Percentiles rank a stretch among this genome's conserved stretches.
These are phyloP conservation scores for Geotrichum aggregatum DNA, from an alignment of 1,139 yeast genomes.

Conservation along the genomic window DNA sequence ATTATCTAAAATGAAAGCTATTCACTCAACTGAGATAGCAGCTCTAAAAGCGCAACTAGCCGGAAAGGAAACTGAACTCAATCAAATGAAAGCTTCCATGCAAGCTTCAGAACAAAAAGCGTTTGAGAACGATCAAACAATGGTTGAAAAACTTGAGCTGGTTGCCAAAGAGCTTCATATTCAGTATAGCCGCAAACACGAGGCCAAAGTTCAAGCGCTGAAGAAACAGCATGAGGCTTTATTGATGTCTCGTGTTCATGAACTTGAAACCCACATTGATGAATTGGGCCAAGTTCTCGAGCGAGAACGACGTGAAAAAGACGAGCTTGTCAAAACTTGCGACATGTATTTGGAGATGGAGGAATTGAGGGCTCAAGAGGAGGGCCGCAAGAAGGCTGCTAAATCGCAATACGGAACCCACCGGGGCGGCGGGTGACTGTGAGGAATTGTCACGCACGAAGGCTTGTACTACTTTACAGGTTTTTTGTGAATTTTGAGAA, in stretches of 20 bases:
- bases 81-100: constrained; percentile 25
- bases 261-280: constrained; percentile 40
- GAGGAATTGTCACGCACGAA: background rate
- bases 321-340: constrained; percentile 51
- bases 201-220: constrained; percentile 54
- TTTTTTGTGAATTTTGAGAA: too few relatives aligned
- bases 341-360: constrained; percentile 41
- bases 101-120: constrained; percentile 25
- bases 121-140: constrained; percentile 46
- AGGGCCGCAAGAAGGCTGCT: background rate
- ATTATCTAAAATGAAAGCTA: constrained; percentile 21
- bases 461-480: too few relatives aligned
- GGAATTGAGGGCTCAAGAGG: constrained; percentile 17
- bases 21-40: constrained; percentile 27
- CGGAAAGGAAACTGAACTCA: constrained; percentile 33
- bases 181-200: constrained; percentile 68
- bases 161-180: constrained; percentile 62
- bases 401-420: background rate
- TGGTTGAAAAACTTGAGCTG: constrained; percentile 46
- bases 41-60: constrained; percentile 29
- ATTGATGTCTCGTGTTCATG: constrained; percentile 33
- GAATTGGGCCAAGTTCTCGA: constrained; percentile 46
- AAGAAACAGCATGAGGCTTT: constrained; percentile 49
- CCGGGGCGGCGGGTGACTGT: background rate
- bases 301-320: constrained; percentile 52